phyloP scores from a whole-genome alignment of 352 stramenopile genomes.

The Phytophthora tubulina region DNA sequence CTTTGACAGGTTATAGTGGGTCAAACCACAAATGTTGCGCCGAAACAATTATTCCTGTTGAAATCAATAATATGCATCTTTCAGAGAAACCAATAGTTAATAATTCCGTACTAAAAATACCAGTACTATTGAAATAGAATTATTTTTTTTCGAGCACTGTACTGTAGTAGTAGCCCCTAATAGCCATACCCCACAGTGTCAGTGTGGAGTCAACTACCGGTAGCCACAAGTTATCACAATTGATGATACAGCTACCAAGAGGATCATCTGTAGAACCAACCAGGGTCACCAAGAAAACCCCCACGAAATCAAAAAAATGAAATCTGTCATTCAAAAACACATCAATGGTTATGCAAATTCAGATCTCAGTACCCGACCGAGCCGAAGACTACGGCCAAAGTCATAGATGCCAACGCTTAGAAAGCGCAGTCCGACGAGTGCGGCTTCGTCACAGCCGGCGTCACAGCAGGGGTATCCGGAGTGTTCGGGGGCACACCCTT shows the following conservation, averaged over 20 bases:
- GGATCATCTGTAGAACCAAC: background rate
- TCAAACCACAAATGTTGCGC: too few species aligned
- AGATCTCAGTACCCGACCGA: background rate
- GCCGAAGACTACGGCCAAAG: background rate
- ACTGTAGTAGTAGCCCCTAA: too few species aligned
- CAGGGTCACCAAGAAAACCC: background rate
- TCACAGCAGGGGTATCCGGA: conserved; percentile 25
- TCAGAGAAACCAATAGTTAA: too few species aligned
- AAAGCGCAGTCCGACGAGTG: conserved; percentile 37
- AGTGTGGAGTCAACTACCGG: background rate
- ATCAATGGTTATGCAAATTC: conserved; percentile 4
- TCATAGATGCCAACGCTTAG: conserved; percentile 7
- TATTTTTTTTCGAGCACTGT: too few species aligned
- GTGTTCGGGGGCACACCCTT: background rate
- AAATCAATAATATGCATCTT: too few species aligned
- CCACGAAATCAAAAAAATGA: background rate
- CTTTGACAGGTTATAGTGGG: too few species aligned
- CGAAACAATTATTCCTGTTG: too few species aligned
- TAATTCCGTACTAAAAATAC: too few species aligned
- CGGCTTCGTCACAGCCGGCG: conserved; percentile 20
- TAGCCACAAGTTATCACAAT: background rate
- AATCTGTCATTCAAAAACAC: conserved; percentile 27
- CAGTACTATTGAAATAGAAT: too few species aligned
- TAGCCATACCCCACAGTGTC: background rate
- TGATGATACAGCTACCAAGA: too few species aligned